Evolutionary conservation across 2,329 filamentous ascomycete genomes (phyloP).

Genomic region (Fusarium sp.): DNA sequence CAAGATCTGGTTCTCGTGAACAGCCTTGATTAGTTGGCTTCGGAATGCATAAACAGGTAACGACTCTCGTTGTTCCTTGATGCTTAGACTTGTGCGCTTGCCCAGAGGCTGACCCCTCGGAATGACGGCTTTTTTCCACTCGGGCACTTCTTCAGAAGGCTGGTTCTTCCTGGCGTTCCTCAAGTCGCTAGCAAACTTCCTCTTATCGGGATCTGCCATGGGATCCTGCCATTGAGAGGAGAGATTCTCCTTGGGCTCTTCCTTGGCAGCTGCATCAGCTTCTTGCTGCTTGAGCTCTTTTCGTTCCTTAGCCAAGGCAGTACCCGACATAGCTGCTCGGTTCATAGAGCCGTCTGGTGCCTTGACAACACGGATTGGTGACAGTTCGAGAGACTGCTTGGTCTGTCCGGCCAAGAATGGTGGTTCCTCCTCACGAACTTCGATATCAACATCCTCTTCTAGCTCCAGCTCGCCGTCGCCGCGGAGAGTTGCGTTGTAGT

Average conservation of each 20-base stretch:
- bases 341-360: conserved; percentile 99
- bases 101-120: conserved; percentile 85
- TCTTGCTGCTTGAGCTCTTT: conserved; percentile 92
- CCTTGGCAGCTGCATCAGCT: conserved; percentile 78
- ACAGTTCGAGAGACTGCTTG: conserved; percentile 93
- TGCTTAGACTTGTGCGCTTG: conserved; percentile 89
- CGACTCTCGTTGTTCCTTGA: conserved; percentile 93
- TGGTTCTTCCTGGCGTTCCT: conserved; percentile 74
- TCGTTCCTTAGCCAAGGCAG: conserved; percentile 87
- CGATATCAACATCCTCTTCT: conserved; percentile 97
- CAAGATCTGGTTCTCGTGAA: conserved; percentile 87
- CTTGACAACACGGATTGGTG: conserved; percentile 95
- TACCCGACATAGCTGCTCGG: conserved; percentile 93
- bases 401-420: conserved; percentile 97
- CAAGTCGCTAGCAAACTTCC: conserved; percentile 90
- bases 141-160: conserved; percentile 79
- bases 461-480: conserved; percentile 91
- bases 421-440: conserved; percentile 95
- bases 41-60: conserved; percentile 92
- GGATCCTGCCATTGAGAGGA: conserved; percentile 96
- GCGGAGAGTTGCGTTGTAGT: conserved; percentile 88
- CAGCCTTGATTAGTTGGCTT: conserved; percentile 86
- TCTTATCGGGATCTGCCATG: conserved; percentile 87
- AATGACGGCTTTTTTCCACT: conserved; percentile 90
- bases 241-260: conserved; percentile 85